Conservation (phyloP, 2,329 filamentous ascomycete genomes). For the Lasiodiplodia sp. region DNA sequence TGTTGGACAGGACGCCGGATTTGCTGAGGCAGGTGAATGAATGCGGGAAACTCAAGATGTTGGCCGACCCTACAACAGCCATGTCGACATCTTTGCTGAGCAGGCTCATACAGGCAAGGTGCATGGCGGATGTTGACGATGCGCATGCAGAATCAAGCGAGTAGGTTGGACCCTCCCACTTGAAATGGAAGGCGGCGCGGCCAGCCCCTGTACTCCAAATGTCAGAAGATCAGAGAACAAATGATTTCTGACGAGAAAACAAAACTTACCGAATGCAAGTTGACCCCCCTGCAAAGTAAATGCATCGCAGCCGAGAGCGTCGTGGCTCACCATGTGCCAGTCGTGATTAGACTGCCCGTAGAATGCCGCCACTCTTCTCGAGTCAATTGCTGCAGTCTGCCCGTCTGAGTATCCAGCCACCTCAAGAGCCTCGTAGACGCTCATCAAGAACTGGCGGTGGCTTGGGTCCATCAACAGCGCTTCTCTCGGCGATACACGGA, state of each 20-base stretch:
- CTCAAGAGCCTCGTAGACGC: conserved; percentile 82
- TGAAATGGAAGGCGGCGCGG: conserved; percentile 78
- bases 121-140: conserved; percentile 74
- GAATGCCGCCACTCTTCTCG: conserved; percentile 73
- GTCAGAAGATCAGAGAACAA: conserved; percentile 65
- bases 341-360: conserved; percentile 80
- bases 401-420: conserved; percentile 80
- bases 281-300: too few species aligned
- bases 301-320: too few species aligned
- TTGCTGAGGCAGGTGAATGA: conserved; percentile 78
- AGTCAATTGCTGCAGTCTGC: conserved; percentile 70
- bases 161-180: conserved; percentile 75
- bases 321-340: conserved; percentile 73
- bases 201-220: conserved; percentile 68
- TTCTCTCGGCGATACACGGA: conserved; percentile 86
- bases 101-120: conserved; percentile 74
- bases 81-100: conserved; percentile 81
- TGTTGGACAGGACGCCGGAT: conserved; percentile 80
- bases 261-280: too few species aligned
- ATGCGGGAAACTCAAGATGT: conserved; percentile 80
- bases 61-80: conserved; percentile 78
- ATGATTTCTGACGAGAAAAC: conserved; percentile 69
- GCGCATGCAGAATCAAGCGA: conserved; percentile 80
- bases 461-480: conserved; percentile 82
- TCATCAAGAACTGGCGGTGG: conserved; percentile 77